Conservation (phyloP, 352 stramenopile species). For the Paralagenidium karlingii region DNA sequence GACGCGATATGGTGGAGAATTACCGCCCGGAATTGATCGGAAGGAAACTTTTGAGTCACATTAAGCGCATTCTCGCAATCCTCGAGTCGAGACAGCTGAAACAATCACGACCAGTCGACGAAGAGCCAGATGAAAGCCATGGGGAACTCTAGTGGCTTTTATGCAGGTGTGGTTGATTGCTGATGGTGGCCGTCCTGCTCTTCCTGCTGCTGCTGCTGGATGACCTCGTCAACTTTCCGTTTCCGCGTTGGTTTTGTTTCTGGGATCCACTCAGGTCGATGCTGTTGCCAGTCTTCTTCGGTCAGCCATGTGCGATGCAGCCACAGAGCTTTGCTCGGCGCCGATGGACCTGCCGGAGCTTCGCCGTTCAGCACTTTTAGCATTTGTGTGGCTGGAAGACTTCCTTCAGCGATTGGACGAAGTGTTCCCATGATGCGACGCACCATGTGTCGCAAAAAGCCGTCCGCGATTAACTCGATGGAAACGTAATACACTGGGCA, state of each 20-base stretch:
- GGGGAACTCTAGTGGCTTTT: too few relatives aligned
- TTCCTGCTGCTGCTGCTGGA: too few relatives aligned
- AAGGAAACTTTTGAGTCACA: constrained; percentile 42
- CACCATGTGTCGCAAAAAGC: constrained; percentile 83
- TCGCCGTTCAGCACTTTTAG: constrained; percentile 49
- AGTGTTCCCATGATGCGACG: constrained; percentile 73
- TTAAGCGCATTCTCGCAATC: constrained; percentile 61
- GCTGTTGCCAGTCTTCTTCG: too few relatives aligned
- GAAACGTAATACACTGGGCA: constrained; percentile 44
- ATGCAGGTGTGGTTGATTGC: too few relatives aligned
- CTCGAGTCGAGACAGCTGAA: too few relatives aligned
- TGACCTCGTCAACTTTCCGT: too few relatives aligned
- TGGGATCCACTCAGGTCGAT: too few relatives aligned
- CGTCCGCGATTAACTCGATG: constrained; percentile 70
- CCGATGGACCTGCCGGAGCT: constrained; percentile 42
- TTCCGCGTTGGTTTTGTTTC: too few relatives aligned
- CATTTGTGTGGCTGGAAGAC: constrained; percentile 32
- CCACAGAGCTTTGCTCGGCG: constrained; percentile 70
- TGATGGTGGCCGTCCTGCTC: too few relatives aligned
- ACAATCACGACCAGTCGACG: too few relatives aligned
- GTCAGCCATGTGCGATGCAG: constrained; percentile 77
- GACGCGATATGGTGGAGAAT: constrained; percentile 70
- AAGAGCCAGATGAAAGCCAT: too few relatives aligned
- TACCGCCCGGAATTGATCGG: constrained; percentile 72
- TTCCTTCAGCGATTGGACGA: constrained; percentile 64